Percentiles rank a stretch among this genome's conserved stretches.
Conservation (phyloP, 2,329 filamentous ascomycete genomes). For the Verticillium klebahnii region DNA sequence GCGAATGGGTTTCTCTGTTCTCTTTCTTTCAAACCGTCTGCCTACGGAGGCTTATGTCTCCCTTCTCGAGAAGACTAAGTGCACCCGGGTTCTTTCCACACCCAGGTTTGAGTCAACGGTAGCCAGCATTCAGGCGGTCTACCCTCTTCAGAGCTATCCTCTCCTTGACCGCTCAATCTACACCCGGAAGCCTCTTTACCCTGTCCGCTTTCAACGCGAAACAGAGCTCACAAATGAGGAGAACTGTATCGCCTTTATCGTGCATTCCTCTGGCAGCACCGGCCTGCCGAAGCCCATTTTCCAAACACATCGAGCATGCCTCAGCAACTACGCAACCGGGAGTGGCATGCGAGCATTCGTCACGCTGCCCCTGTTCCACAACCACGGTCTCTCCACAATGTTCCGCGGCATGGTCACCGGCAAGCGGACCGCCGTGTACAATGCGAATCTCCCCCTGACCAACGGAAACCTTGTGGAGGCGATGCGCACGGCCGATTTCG, state of each 20-base stretch:
- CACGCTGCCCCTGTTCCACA: slow-evolving; percentile 47
- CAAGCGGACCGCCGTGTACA: slow-evolving; percentile 42
- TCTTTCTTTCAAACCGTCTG: slow-evolving; percentile 51
- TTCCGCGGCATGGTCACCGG: slow-evolving; percentile 40
- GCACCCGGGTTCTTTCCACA: slow-evolving; percentile 16
- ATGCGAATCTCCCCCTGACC: slow-evolving; percentile 44
- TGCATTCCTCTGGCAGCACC: slow-evolving; percentile 42
- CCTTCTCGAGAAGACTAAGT: slow-evolving; percentile 38
- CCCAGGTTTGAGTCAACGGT: slow-evolving; percentile 4
- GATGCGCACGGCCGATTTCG: slow-evolving; percentile 32
- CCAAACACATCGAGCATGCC: slow-evolving; percentile 40
- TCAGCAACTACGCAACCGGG: slow-evolving; percentile 38
- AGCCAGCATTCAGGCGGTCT: slow-evolving; percentile 6
- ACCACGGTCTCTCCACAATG: slow-evolving; percentile 43
- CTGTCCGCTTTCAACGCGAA: neutral
- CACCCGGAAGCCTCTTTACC: neutral
- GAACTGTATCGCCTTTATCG: slow-evolving; percentile 18
- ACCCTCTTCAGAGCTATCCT: slow-evolving; percentile 8
- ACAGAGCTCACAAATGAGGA: slow-evolving; percentile 20
- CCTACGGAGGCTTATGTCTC: slow-evolving; percentile 44
- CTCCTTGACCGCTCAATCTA: slow-evolving; percentile 7
- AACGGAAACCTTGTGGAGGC: slow-evolving; percentile 33
- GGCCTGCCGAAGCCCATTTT: slow-evolving; percentile 53
- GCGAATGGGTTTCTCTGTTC: slow-evolving; percentile 45
- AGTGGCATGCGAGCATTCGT: slow-evolving; percentile 38